Base-by-base conservation (phyloP, 139 green algal genomes). In the Astrephomene gubernaculifera region DNA sequence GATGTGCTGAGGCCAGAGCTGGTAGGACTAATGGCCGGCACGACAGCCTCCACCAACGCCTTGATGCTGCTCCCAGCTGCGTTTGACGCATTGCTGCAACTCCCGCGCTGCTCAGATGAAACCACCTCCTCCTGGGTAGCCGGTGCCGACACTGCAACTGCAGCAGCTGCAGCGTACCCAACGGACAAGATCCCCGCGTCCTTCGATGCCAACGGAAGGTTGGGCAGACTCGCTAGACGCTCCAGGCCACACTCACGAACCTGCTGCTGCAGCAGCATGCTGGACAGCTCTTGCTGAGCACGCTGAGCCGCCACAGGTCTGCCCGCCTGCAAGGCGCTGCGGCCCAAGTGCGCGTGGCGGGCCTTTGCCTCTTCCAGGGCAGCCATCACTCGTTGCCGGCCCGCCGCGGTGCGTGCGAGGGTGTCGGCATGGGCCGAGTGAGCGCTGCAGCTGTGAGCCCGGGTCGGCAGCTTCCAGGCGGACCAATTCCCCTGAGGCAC, bases 331-430 rank as follows among this genome's bases (percentile, higher is more conserved):
- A 35, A 21, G 21, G 33, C 4, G 8, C 33, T 49, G 24, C 10
- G 49, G 6, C 72, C 72, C 33, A 81, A 19, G 54, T 81, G 72
- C 27, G 72, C 27, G 35, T 68, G 52, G 29, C 52, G 72, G 31
- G 27, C 38, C 33, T 25, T 33, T 2, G 72, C 72, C 35, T 81
- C 72, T 33, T 49, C 72, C 49, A 81, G 52, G 21, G 72, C 72
- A 6, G 35, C 49, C 72, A 69, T 49, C 35, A 81, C 72, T 21
- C 72, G 33, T 35, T 39, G 49, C 25, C 35, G 72, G 22, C 72
- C 52, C 21, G 10, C 36, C 36, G 67, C 67, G 7, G 67, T 38
- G 22, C 67, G 36, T 4, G 67, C 67, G 5, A 73, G 38, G 14
- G 67, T 38, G 6, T 8, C 2, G 19, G 67, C 67, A 21, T 73